Evolutionary conservation across 148 eudicot species (phyloP).

Genomic region (Silene conica): DNA sequence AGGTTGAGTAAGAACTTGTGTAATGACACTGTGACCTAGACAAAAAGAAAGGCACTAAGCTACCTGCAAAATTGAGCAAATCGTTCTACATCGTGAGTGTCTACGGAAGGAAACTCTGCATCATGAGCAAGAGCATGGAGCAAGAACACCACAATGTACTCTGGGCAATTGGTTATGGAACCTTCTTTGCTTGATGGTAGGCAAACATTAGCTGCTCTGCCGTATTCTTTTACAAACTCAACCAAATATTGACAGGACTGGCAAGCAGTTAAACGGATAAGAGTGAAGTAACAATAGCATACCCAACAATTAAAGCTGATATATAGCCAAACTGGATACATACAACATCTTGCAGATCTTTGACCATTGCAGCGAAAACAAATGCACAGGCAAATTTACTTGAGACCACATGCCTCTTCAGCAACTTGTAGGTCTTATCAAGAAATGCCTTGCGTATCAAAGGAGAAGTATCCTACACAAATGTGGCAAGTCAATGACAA

Average conservation of each 20-base stretch:
- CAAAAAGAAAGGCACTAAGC: neutral
- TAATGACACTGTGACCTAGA: neutral
- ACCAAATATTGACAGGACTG: slow-evolving; percentile 61
- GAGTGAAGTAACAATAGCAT: slow-evolving; percentile 5
- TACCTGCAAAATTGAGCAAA: slow-evolving; percentile 63
- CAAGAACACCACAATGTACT: slow-evolving; percentile 69
- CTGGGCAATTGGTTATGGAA: slow-evolving; percentile 49
- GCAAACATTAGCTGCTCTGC: slow-evolving; percentile 31
- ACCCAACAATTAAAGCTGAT: slow-evolving; percentile 3
- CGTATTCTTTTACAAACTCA: slow-evolving; percentile 53
- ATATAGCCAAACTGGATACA: slow-evolving; percentile 18
- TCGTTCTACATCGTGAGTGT: slow-evolving; percentile 47
- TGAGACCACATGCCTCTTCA: slow-evolving; percentile 54
- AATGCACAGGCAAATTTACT: slow-evolving; percentile 82
- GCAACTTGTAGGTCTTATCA: slow-evolving; percentile 62
- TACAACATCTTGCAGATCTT: slow-evolving; percentile 60
- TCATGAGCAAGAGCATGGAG: slow-evolving; percentile 91
- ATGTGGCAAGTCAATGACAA: neutral
- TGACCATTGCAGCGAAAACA: slow-evolving; percentile 56
- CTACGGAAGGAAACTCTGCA: slow-evolving; percentile 46
- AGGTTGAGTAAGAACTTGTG: slow-evolving; percentile 12
- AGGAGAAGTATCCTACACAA: slow-evolving; percentile 56
- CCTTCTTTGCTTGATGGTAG: slow-evolving; percentile 30
- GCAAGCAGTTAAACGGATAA: slow-evolving; percentile 26
- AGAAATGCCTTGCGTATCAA: slow-evolving; percentile 50